Evolutionary conservation across 805 yeast species (phyloP).

Genomic region (Kazachstania viticola): DNA sequence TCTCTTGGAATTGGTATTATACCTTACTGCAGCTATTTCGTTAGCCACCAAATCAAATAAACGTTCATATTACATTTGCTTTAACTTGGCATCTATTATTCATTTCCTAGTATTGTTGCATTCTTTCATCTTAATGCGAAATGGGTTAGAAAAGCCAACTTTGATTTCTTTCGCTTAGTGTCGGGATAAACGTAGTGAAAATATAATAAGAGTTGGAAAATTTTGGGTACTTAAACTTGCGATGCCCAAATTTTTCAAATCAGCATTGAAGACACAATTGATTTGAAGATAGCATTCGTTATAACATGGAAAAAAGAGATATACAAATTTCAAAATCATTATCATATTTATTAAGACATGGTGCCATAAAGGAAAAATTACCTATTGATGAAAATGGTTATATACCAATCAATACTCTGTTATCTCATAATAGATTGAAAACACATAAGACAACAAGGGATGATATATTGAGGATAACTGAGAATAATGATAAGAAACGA

Average conservation of each 20-base stretch:
- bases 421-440: slow-evolving; percentile 48
- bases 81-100: slow-evolving; percentile 57
- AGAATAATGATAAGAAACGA: slow-evolving; percentile 56
- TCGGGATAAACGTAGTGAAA: slow-evolving; percentile 1
- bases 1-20: slow-evolving; percentile 51
- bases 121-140: slow-evolving; percentile 33
- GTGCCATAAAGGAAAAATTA: slow-evolving; percentile 59
- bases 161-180: slow-evolving; percentile 11
- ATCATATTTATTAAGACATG: slow-evolving; percentile 75
- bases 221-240: too few species aligned
- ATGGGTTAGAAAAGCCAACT: slow-evolving; percentile 16
- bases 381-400: slow-evolving; percentile 59
- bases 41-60: slow-evolving; percentile 73
- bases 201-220: neutral
- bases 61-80: slow-evolving; percentile 33
- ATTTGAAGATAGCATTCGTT: too few species aligned
- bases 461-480: slow-evolving; percentile 53
- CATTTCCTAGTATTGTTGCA: slow-evolving; percentile 54
- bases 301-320: slow-evolving; percentile 33
- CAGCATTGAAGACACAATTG: too few species aligned
- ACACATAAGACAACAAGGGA: slow-evolving; percentile 40
- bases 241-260: too few species aligned
- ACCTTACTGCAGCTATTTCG: slow-evolving; percentile 59
- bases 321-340: slow-evolving; percentile 58
- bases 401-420: slow-evolving; percentile 40